Percentiles rank a stretch among this genome's conserved stretches.
Conservation (phyloP, 176 grass and related monocot genomes). For the Eleusine indica region DNA sequence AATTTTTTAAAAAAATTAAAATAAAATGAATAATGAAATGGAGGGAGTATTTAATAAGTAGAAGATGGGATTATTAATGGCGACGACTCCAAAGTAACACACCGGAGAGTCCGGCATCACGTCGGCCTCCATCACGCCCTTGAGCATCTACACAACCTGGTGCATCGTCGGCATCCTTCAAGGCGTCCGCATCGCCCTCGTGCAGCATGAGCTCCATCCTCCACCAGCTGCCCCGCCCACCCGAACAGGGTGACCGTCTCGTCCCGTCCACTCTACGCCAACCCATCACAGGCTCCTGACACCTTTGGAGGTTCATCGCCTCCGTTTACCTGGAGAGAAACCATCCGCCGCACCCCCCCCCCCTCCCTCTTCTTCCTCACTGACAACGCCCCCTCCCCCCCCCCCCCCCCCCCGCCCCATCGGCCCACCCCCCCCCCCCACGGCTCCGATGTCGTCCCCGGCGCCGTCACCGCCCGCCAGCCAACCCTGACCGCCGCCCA, state of each 20-base stretch:
- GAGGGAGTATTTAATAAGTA: background rate
- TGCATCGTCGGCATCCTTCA: conserved; percentile 18
- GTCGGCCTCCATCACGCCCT: background rate
- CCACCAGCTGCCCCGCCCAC: conserved; percentile 34
- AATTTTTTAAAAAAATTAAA: too few species aligned
- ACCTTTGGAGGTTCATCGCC: too few species aligned
- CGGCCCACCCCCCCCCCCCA: too few species aligned
- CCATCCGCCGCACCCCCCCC: too few species aligned
- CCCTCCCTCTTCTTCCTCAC: too few species aligned
- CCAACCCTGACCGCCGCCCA: too few species aligned
- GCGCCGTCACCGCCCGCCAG: too few species aligned
- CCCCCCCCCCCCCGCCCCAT: too few species aligned
- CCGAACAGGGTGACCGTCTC: conserved; percentile 25
- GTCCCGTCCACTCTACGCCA: background rate
- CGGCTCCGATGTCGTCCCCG: too few species aligned
- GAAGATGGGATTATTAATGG: background rate
- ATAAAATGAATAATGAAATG: too few species aligned
- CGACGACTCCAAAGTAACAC: conserved; percentile 19
- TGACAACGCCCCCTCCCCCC: too few species aligned
- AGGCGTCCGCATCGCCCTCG: background rate
- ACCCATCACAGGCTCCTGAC: background rate
- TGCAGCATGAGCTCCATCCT: conserved; percentile 6
- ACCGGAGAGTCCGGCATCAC: background rate
- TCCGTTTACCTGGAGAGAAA: too few species aligned
- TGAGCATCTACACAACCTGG: conserved; percentile 20